Conservation (phyloP, 306 rosid species). For the Malus orientalis region DNA sequence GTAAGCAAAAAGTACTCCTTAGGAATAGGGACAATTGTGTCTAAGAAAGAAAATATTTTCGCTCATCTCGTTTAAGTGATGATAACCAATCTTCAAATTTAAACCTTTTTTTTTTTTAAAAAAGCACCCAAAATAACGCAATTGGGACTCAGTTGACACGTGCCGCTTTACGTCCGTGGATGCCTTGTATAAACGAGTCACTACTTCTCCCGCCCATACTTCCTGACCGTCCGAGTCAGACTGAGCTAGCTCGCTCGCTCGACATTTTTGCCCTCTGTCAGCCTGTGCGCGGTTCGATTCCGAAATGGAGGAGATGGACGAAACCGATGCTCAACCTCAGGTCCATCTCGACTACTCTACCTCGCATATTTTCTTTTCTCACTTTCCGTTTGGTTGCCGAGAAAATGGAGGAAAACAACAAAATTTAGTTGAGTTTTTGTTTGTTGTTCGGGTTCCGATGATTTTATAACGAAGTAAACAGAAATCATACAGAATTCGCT, state of each 20-base stretch:
- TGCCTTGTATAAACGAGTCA: not conserved
- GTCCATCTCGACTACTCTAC: slow-evolving; percentile 23
- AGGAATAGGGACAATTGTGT: no score
- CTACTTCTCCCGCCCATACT: not conserved
- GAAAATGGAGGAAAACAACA: slow-evolving; percentile 6
- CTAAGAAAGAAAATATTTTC: no score
- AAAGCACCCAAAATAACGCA: no score
- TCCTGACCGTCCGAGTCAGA: not conserved
- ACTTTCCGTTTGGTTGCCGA: slow-evolving; percentile 15
- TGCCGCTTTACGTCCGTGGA: not conserved
- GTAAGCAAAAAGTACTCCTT: no score
- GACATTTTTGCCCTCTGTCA: not conserved
- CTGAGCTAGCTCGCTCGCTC: not conserved
- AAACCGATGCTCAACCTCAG: slow-evolving; percentile 77
- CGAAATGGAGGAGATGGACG: slow-evolving; percentile 83
- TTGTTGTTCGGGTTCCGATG: not conserved
- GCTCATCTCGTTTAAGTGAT: no score
- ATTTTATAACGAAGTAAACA: not conserved
- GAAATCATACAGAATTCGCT: not conserved
- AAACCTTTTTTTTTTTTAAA: no score
- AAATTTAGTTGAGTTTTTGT: not conserved
- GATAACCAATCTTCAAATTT: no score
- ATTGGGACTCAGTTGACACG: not conserved
- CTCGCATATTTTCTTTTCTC: slow-evolving; percentile 2
- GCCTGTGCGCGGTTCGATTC: not conserved